Evolutionary conservation across 2,329 filamentous ascomycete genomes (phyloP), one percentile per base, ranked within the genome.

Genomic region (Biscogniauxia sp.): DNA sequence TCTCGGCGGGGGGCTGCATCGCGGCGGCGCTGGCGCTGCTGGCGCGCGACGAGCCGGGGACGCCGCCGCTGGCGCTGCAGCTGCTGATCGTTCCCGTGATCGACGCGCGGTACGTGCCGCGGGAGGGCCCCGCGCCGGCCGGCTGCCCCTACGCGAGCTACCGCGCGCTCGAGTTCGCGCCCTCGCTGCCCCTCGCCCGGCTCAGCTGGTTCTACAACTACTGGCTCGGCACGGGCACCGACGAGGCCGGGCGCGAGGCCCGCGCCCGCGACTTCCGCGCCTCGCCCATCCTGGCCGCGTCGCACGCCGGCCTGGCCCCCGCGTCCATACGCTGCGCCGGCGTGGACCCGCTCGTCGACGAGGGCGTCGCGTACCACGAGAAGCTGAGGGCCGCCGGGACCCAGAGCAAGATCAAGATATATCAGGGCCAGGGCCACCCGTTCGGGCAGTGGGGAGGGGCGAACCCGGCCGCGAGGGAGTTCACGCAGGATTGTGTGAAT

Each of bases 191-290:
- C 6, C 67, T 76, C 28, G 54, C 71, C 49, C 67, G 74, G 1
- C 61, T 77, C 26, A 55, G 70, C 28, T 76, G 74, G 75, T 76
- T 76, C 61, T 75, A 75, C 56, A 74, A 73, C 25, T 66, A 75
- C 25, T 76, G 74, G 74, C 64, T 76, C 8, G 74, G 74, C 0
- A 73, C 60, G 5, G 74, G 72, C 20, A 61, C 65, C n/a, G 66
- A 45, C 37, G 37, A 7, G 37, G 37, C 37, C 37, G 37, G 65
- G 53, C 66, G 73, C 19, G 62, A 58, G 3, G 68, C 66, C 54
- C 65, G 60, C n/a, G 70, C 73, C 5, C 62, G 64, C 5, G 67
- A 75, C 50, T 74, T 71, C 53, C 66, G 66, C 4, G 73, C 73
- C 7, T 76, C 74, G 4, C 75, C 74, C 0, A 71, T 77, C 53